These are phyloP conservation scores for Alternaria incomplexa DNA, from an alignment of 2,329 filamentous ascomycete genomes.

Conservation along the genomic window DNA sequence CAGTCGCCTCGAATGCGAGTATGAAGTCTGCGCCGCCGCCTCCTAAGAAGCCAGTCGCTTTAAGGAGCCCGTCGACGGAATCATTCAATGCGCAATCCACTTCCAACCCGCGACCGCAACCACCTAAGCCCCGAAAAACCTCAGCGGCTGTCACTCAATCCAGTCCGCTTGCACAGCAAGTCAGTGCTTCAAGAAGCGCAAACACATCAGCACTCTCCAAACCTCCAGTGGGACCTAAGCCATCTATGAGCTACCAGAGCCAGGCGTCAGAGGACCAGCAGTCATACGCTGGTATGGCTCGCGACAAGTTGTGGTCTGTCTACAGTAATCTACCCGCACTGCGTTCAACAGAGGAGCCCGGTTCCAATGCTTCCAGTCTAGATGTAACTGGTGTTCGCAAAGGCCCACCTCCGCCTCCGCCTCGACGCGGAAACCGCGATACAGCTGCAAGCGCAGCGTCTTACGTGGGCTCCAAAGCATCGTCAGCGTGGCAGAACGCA, in stretches of 20 bases:
- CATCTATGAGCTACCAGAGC: conserved; percentile 25
- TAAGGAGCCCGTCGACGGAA: conserved; percentile 49
- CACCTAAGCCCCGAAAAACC: conserved; percentile 41
- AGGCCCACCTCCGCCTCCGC: conserved; percentile 45
- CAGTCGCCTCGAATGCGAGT: conserved; percentile 24
- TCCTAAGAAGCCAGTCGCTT: conserved; percentile 42
- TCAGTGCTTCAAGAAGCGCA: conserved; percentile 18
- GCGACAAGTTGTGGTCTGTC: conserved; percentile 48
- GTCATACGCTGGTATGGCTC: conserved; percentile 46
- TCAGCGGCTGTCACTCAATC: conserved; percentile 33
- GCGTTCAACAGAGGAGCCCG: conserved; percentile 27
- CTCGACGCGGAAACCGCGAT: conserved; percentile 45
- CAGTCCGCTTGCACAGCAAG: conserved; percentile 38
- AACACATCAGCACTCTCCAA: conserved; percentile 44
- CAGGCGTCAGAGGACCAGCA: conserved; percentile 30
- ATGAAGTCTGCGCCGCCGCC: conserved; percentile 40
- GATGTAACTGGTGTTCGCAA: conserved; percentile 16
- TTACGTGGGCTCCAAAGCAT: conserved; percentile 48
- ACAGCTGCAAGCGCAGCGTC: conserved; percentile 47
- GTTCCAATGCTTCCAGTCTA: conserved; percentile 13
- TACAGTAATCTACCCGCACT: conserved; percentile 50
- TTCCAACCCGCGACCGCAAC: conserved; percentile 41
- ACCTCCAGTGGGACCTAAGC: conserved; percentile 36
- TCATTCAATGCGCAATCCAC: conserved; percentile 12
- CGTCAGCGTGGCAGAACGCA: conserved; percentile 43